A percentile compares a stretch with the other conserved stretches of the same genome.
phyloP scores from a whole-genome alignment of 2,329 filamentous ascomycete species.

The Penicillium sp. region DNA sequence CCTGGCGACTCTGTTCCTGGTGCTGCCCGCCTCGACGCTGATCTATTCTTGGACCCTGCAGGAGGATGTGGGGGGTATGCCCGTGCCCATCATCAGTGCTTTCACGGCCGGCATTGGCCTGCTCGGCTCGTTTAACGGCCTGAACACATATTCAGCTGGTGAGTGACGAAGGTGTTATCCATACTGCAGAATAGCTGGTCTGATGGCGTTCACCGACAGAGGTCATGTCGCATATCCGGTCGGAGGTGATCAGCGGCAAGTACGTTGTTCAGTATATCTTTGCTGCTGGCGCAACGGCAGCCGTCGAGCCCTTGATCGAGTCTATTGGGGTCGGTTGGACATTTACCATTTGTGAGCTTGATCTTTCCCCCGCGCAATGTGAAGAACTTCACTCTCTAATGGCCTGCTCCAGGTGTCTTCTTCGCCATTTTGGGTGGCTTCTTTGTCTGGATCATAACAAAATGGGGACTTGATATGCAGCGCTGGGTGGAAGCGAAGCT shows the following conservation, averaged over 20 bases:
- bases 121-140: constrained; percentile 68
- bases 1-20: constrained; percentile 55
- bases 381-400: constrained; percentile 4
- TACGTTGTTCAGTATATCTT: constrained; percentile 76
- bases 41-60: constrained; percentile 67
- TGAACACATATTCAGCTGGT: constrained; percentile 65
- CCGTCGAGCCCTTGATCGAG: constrained; percentile 68
- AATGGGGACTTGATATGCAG: constrained; percentile 36
- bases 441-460: constrained; percentile 29
- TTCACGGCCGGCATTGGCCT: constrained; percentile 71
- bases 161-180: neutral
- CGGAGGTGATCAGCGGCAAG: constrained; percentile 75
- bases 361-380: constrained; percentile 23
- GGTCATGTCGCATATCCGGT: constrained; percentile 50
- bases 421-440: constrained; percentile 30
- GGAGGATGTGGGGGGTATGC: constrained; percentile 53
- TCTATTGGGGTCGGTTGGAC: constrained; percentile 78
- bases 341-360: constrained; percentile 61
- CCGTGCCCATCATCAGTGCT: constrained; percentile 64
- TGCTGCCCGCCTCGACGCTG: constrained; percentile 62
- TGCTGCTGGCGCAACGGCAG: constrained; percentile 65
- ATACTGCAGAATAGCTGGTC: neutral
- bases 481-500: constrained; percentile 31
- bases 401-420: constrained; percentile 24
- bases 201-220: constrained; percentile 20